Evolutionary conservation across 176 grass and related monocot genomes (phyloP), one percentile per base, ranked within the genome.

Genomic region (Microstegium vimineum): DNA sequence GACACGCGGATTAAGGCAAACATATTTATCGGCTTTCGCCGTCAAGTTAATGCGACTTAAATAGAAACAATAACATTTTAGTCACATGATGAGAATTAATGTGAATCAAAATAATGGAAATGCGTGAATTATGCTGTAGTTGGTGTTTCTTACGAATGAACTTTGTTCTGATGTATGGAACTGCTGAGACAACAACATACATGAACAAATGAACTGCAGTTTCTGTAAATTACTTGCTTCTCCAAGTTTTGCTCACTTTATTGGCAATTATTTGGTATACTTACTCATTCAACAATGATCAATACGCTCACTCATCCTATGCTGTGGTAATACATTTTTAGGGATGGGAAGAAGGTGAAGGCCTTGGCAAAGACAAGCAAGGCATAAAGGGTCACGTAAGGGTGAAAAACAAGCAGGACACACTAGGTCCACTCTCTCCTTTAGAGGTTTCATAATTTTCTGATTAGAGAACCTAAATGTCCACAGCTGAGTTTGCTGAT

Each of bases 291-390:
- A 40, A 69, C 25, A 2, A 14, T 74, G 75, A 36, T 34, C 32
- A 71, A 22, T n/a, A 5, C 65, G 34, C 60, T 41, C 64, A 83
- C 46, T 76, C n/a, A 83, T 75, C 25, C 75, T 62, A 61, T 54
- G 61, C 17, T 7, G 4, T 84, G 75, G 18, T 37, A 27, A 54
- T 69, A 20, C 11, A 40, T 14, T 52, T 23, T 5, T 72, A 99
- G 91, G 96, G 93, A 75, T 99, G 96, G 96, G 93, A 99, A 87
- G 96, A 99, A 90, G 96, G 93, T 81, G 93, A 99, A 92, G 96
- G 96, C 64, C 93, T 99, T 78, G 96, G 96, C 47, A 99, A 99
- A 91, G 96, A 99, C 40, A 99, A 95, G 32, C 96, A 99, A 79
- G 96, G 96, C 14, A 95, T 99, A 62, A 99, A 95, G 68, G 93